Evolutionary conservation across 2,329 filamentous ascomycete species (phyloP).

Genomic region (Claviceps sp.): DNA sequence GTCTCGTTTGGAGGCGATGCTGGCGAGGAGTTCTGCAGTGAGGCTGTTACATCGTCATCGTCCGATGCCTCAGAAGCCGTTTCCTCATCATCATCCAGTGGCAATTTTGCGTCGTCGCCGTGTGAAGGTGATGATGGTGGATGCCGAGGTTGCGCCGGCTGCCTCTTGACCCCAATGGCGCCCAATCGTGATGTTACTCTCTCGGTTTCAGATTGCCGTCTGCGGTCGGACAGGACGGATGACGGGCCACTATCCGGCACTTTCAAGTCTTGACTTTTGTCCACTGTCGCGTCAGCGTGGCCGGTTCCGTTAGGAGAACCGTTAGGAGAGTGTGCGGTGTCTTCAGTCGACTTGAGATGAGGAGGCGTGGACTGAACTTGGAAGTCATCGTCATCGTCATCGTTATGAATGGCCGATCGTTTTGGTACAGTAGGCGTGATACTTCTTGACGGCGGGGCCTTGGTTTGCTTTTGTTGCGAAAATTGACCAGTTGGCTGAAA

Average conservation of each 20-base stretch:
- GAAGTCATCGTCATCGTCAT: conserved; percentile 32
- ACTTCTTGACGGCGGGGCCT: background rate
- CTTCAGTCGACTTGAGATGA: conserved; percentile 17
- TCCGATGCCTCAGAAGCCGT: conserved; percentile 31
- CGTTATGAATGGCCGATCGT: conserved; percentile 14
- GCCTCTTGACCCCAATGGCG: conserved; percentile 21
- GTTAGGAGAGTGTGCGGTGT: conserved; percentile 7
- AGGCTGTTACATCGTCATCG: conserved; percentile 16
- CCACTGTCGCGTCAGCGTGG: conserved; percentile 19
- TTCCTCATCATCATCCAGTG: conserved; percentile 19
- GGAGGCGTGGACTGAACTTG: conserved; percentile 37
- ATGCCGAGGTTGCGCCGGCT: conserved; percentile 13
- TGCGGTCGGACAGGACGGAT: conserved; percentile 6
- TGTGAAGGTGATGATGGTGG: conserved; percentile 8
- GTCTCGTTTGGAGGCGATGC: conserved; percentile 12
- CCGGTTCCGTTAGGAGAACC: conserved; percentile 6
- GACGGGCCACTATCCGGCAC: conserved; percentile 10
- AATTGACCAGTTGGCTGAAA: conserved; percentile 21
- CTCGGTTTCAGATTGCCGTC: conserved; percentile 9
- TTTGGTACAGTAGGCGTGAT: conserved; percentile 1
- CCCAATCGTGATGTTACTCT: conserved; percentile 18
- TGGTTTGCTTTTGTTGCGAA: conserved; percentile 9
- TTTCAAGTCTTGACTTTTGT: conserved; percentile 16
- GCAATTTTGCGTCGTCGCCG: conserved; percentile 2
- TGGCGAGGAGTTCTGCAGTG: conserved; percentile 10